Evolutionary conservation across 257 asterid species (phyloP), one percentile per base, ranked within the genome.

Genomic region (Henckelia pumila): DNA sequence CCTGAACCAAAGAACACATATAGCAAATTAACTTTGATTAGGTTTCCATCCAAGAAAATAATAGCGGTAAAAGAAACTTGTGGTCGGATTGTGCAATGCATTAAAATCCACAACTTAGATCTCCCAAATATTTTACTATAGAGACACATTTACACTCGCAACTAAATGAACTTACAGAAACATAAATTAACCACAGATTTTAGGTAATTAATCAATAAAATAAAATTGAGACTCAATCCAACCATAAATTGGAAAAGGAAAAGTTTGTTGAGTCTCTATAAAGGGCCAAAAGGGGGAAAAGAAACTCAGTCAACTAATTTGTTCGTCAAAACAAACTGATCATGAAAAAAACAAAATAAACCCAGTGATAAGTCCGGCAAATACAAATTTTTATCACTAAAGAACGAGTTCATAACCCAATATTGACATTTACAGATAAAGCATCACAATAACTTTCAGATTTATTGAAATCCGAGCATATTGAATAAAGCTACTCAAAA

Each of bases 1-100:
- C 77, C 78, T 77, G 80, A 70, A 58, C 55, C 67, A 69, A 44
- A n/a, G 10, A 55, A 70, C 65, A 7, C 32, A 40, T n/a, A 19
- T 17, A 5, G 55, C 67, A 62, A 4, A 35, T n/a, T 61, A 61
- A 19, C 13, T 9, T 26, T 30, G 32, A 37, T 29, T 35, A 37
- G 23, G 19, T 29, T 1, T 37, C 7, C 52, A 40, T 40, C n/a
- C 7, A 40, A 40, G 52, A 40, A 40, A 40, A 40, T 3, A 40
- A 40, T 10, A n/a, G 3, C 19, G 52, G 52, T 40, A 19, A 19
- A 32, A n/a, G 23, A 4, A 61, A 23, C 13, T 7, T 13, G 52
- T 30, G 20, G 14, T 35, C 4, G 2, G 32, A 56, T 22, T 66
- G 63, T 58, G 8, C 63, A 52, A 16, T 35, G 56, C 49, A 56